Conservation (phyloP, 495 filamentous ascomycete species). For the Hypoxylon intermedium region DNA sequence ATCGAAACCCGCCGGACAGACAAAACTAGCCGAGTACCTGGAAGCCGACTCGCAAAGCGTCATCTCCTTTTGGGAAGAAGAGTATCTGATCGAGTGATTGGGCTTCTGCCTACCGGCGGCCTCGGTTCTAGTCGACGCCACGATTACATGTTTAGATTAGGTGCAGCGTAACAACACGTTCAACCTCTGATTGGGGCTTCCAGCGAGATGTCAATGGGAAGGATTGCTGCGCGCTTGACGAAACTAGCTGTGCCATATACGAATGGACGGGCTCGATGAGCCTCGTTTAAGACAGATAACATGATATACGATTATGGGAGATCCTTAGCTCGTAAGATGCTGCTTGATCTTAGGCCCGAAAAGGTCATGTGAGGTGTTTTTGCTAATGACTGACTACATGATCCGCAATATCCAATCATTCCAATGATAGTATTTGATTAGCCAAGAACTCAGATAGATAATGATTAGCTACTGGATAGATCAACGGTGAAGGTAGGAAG, state of each 20-base stretch:
- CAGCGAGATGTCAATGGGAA: not conserved
- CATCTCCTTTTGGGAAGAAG: conserved; percentile 58
- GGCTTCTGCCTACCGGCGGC: not conserved
- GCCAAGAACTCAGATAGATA: not conserved
- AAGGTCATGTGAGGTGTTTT: not conserved
- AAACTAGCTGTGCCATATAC: conserved; percentile 24
- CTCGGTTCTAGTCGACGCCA: not conserved
- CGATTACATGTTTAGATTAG: conserved; percentile 10
- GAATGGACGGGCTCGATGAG: not conserved
- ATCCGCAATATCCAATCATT: no score
- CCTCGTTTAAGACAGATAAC: not conserved
- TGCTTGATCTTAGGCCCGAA: not conserved
- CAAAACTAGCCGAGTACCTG: conserved; percentile 49
- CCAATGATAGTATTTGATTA: not conserved
- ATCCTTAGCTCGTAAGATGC: not conserved
- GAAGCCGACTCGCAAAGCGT: conserved; percentile 40
- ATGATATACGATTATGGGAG: not conserved
- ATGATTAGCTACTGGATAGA: conserved; percentile 2
- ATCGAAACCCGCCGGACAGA: conserved; percentile 44
- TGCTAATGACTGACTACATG: not conserved
- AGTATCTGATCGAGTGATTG: conserved; percentile 44
- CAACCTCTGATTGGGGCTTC: not conserved
- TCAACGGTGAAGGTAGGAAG: conserved; percentile 5
- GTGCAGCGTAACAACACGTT: not conserved
- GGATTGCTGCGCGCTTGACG: conserved; percentile 20